Base-by-base conservation (phyloP, 495 filamentous ascomycete genomes). In the Neurospora sp. region DNA sequence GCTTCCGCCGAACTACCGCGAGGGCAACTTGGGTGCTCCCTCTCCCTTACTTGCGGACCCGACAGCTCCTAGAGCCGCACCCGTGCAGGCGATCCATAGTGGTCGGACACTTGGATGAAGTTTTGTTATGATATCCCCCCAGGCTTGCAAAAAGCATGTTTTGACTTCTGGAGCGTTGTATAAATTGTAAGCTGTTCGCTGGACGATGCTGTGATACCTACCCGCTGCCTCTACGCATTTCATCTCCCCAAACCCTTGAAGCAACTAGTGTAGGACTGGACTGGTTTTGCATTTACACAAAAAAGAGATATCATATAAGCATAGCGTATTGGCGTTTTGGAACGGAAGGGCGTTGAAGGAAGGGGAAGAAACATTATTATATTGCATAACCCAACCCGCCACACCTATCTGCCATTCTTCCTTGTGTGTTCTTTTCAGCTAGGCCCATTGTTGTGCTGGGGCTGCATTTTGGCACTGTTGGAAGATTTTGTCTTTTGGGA, bases 61-160 rank as follows among this genome's bases (percentile, higher is more conserved):
- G 39, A 80, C 80, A 48, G 82, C 85, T 37, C 79, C 81, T 71
- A 80, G 86, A 77, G 82, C 83, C 69, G 77, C 84, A 36, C 85
- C 80, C 69, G 79, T 85, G 69, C 85, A 86, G 75, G 82, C 84
- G 38, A 86, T 88, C 71, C 83, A 85, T 70, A 88, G 83, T 73
- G 84, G 84, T 54, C 82, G 85, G 43, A 82, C 84, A 70, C 75
- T 87, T 39, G 85, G 82, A 62, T 88, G 73, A 85, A 73, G 38
- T 70, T 71, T 59, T 77, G 70, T 54, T 72, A 62, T 78, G 71
- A 78, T 74, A 79, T 76, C 77, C 73, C 74, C 76, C 72, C 73
- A 69, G 21, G 34, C 70, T 77, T 75, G 62, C 72, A 72, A 75
- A 73, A 71, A 40, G 70, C 39, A 45, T 73, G 70, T 69, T 31